These are phyloP conservation scores for Populus hybrid DNA, from an alignment of 441 rosid genomes.

Conservation along the genomic window DNA sequence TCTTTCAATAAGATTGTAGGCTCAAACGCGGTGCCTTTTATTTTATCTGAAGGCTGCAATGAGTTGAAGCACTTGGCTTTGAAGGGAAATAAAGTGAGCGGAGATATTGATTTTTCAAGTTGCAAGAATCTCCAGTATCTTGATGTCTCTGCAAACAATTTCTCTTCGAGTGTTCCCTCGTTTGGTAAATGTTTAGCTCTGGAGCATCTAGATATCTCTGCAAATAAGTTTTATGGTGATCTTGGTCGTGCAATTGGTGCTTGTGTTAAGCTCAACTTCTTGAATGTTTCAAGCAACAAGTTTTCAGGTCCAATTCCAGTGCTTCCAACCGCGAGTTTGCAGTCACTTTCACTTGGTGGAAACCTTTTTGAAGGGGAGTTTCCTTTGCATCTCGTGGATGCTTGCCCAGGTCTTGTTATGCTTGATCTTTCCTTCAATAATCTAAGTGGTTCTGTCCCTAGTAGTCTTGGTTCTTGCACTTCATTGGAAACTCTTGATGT, in stretches of 20 bases:
- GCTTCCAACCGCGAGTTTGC: constrained; percentile 50
- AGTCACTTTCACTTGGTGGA: constrained; percentile 43
- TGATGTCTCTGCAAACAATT: constrained; percentile 72
- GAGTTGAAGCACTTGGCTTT: constrained; percentile 46
- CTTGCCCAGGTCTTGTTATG: constrained; percentile 62
- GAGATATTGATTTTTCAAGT: constrained; percentile 55
- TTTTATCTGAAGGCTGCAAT: constrained; percentile 58
- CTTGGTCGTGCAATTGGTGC: constrained; percentile 43
- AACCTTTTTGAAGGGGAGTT: constrained; percentile 65
- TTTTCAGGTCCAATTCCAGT: constrained; percentile 61
- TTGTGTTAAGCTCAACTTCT: constrained; percentile 52
- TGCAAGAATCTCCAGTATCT: constrained; percentile 56
- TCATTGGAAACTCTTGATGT: constrained; percentile 52
- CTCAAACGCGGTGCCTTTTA: constrained; percentile 47
- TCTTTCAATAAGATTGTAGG: constrained; percentile 60
- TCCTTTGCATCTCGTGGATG: constrained; percentile 56
- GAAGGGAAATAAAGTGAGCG: constrained; percentile 61
- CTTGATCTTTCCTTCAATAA: constrained; percentile 74
- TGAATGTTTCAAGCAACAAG: constrained; percentile 60
- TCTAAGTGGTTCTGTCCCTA: constrained; percentile 65
- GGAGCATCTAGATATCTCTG: constrained; percentile 71
- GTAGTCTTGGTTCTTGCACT: constrained; percentile 53
- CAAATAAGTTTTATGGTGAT: constrained; percentile 62
- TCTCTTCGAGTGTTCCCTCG: constrained; percentile 47
- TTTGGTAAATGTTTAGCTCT: constrained; percentile 62